Base-by-base conservation (phyloP, 768 basidiomycete genomes). In the Tricholoma terreum region DNA sequence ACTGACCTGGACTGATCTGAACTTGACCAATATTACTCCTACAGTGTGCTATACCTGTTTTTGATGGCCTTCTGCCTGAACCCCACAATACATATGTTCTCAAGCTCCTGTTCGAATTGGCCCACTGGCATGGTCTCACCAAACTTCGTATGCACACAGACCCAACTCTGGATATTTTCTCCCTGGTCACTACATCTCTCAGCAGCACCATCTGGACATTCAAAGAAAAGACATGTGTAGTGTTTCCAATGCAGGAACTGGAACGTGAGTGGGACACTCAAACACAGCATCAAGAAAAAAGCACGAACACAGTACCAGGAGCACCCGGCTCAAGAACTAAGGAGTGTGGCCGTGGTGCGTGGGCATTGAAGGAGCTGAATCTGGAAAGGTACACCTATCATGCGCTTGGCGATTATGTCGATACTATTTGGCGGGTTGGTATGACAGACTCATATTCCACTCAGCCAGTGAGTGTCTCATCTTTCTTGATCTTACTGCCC, bases 101-200 rank as follows among this genome's bases (percentile, higher is more conserved):
- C 12, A 51, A 64, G 22, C 36, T 74, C 0, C 59, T 74, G 1
- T 75, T 66, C 50, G 36, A 46, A 3, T 46, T 67, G 1, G 65
- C 61, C 0, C 55, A 64, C 10, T 74, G 71, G 71, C 72, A 76
- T 45, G 63, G 67, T 2, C 61, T 71, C 2, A 73, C 54, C 40
- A 57, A 57, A 21, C 50, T 57, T 19, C 24, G 50, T 8, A 17
- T 57, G 24, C 50, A 57, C 50, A 51, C 4, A 14, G 24, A 57
- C 12, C 6, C 24, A 2, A 57, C 56, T 31, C 22, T 57, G 11
- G 31, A 53, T 0, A 19, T 61, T 24, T 59, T 74, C 0, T 58
- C 64, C 6, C 8, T 14, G 0, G 45, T 42, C 1, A 72, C 71
- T 4, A 52, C 11, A 6, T 24, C 15, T 0, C 63, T 74, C 2